Evolutionary conservation across 164 flowering plant species (phyloP), one percentile per base, ranked within the genome.

Genomic region (Akebia trifoliata): DNA sequence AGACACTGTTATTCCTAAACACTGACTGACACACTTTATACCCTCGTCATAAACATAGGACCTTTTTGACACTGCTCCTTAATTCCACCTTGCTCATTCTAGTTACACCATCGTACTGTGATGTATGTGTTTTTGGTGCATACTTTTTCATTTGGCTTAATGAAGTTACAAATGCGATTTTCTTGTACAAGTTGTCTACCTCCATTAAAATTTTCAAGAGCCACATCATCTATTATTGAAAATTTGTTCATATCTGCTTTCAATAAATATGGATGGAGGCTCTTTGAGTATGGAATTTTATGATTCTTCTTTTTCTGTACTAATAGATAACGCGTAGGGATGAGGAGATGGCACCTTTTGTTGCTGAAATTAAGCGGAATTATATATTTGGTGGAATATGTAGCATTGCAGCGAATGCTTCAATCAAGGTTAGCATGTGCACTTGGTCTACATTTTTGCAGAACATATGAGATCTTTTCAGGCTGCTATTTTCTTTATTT

Each of bases 301-400:
- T 10, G 1, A 6, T 9, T 40, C 37, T 28, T 63, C 43, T 31
- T 4, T 56, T 56, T 25, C 46, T 54, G 20, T 47, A 14, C 40
- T 15, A 9, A 31, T 62, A 93, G 99, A 90, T 94, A 53, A 94
- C 94, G 35, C 95, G 96, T 15, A 76, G 95, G 66, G 99, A 94
- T 70, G 99, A 94, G 70, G 96, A 81, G 72, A 90, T 94, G 78
- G 84, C 95, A 36, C 99, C 97, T 62, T 94, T 88, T 74, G 71
- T 94, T 60, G 78, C 91, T 2, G 89, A 74, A 62, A 48, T 59
- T 30, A 94, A 86, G 72, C 78, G 88, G 52, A 88, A 75, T 59
- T 94, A 94, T 66, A 85, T 94, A 67, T 90, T 86, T 69, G 96
- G 99, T 59, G 99, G 99, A 67, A 88, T 90, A 59, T 90, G 96